Evolutionary conservation across 2,329 filamentous ascomycete species (phyloP), one percentile per base, ranked within the genome.

Genomic region (Penicillium paneum): DNA sequence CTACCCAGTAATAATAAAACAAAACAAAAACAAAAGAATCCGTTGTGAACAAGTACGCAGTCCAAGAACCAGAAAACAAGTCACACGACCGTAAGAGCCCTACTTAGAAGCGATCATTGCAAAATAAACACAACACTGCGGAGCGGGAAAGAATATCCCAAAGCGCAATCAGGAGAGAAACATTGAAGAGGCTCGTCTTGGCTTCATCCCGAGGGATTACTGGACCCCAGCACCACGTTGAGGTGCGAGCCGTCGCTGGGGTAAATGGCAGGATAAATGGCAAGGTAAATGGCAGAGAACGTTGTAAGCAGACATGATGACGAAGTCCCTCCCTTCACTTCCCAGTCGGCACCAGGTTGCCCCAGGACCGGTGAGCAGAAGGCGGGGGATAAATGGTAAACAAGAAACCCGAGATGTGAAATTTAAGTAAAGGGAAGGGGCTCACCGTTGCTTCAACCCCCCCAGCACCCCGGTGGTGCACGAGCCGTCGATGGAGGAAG

Each of bases 141-240:
- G 2, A 5, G 4, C 5, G 31, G 7, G 6, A 6, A 13, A 32
- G 3, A 8, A 10, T 15, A 42, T 4, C 2, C 6, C 10, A 3
- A 35, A 46, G 19, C 8, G 3, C 7, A 36, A 19, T 1, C 5
- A 38, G 29, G 2, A 44, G 26, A 17, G 12, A 5, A 28, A 28
- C 7, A 42, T 17, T 29, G 26, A 26, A 40, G 19, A 8, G 29
- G 52, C 52, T 58, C 49, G 46, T 55, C 57, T 58, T 59, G 28
- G 51, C 55, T 59, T 59, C 51, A 34, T 35, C 49, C 48, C 41
- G 26, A 43, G 45, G 46, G 39, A 44, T 26, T 59, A 60, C 56
- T 60, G 34, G 49, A 58, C 58, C 56, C 49, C 45, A 53, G 46
- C 52, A 60, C 52, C 58, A 44, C 58, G 52, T 17, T 58, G 49